Base-by-base conservation (phyloP, 164 flowering plant genomes). In the Stephania japonica region DNA sequence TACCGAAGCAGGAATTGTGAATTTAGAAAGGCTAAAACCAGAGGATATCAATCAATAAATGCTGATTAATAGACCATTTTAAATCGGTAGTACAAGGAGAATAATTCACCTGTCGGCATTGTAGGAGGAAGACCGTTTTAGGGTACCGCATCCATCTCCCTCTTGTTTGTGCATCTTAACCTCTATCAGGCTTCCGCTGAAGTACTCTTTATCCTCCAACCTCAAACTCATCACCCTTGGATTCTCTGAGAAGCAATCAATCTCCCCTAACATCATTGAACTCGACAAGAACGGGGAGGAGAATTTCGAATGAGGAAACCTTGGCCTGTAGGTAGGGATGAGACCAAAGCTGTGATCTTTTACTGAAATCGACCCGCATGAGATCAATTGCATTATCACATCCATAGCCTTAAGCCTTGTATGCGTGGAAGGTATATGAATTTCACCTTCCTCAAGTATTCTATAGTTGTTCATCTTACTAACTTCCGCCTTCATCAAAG, bases 341-440 rank as follows among this genome's bases (percentile, higher is more conserved):
- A 92, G 73, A 73, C 93, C 97, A 81, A 90, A 89, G 79, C 88
- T 87, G 67, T 90, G 90, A 78, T 93, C 94, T 82, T 96, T 96
- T 69, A 96, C 97, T 4, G 97, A 81, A 73, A 96, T 82, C 24
- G 98, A 96, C 42, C 99, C 99, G 78, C 99, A 96, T 0, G 98
- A 89, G 67, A 96, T 89, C 75, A 96, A 75, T 73, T 96, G 99
- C 97, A 96, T 86, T 73, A 93, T 72, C 83, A 90, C 72, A 68
- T 88, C 86, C n/a, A 97, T 79, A 50, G 97, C 88, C 86, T 87
- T 93, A 27, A 88, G 77, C 80, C 88, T 89, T 25, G 83, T 72
- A 77, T 78, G 38, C 0, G 38, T 78, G 56, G 82, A 65, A n/a
- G 88, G 82, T 77, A 73, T 77, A 24, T 78, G 82, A 53, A 80